Base-by-base conservation (phyloP, 2,329 filamentous ascomycete genomes). In the Diaporthe sp. region DNA sequence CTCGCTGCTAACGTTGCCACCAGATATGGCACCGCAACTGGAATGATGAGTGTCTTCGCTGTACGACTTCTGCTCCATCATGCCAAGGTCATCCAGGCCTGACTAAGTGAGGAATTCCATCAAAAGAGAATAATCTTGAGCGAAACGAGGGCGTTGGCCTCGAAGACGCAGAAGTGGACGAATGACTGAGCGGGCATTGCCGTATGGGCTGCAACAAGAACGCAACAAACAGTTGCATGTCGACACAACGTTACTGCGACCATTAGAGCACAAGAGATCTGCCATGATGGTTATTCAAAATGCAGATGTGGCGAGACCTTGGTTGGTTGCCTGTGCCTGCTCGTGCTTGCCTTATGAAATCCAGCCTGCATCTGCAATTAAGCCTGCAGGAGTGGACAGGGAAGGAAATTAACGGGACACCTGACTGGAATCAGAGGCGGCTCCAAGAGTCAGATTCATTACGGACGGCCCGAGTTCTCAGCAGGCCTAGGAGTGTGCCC, bases 381-480 rank as follows among this genome's bases (percentile, higher is more conserved):
- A 49, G 20, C 31, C n/a, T 72, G 71, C 71, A 73, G 49, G 57
- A 61, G 12, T 25, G 15, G 47, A 44, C 71, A 39, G 39, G 34
- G 55, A 53, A 51, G 49, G 71, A 60, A 61, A 44, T 53, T 44
- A 53, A 65, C 61, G 42, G 71, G 37, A 65, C 58, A 61, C 44
- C 47, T 73, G 71, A 31, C 71, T 44, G 17, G 15, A 47, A 73
- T 47, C 17, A 28, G 22, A 73, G 61, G 58, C 58, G 34, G 71
- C 28, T 39, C 37, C 71, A 44, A 73, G 34, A 34, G 37, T n/a
- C 49, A 65, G 71, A 47, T 65, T 53, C 34, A 65, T 44, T 44
- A 49, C 58, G 39, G 47, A 63, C 71, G 71, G 71, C 71, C 71
- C 71, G 71, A 65, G 47, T 73, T 28, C 57, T 65, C 34, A 55